A percentile compares a stretch with the other conserved stretches of the same genome.
Conservation (phyloP, 108 stramenopile genomes). For the Nannochloropsis gaditana region DNA sequence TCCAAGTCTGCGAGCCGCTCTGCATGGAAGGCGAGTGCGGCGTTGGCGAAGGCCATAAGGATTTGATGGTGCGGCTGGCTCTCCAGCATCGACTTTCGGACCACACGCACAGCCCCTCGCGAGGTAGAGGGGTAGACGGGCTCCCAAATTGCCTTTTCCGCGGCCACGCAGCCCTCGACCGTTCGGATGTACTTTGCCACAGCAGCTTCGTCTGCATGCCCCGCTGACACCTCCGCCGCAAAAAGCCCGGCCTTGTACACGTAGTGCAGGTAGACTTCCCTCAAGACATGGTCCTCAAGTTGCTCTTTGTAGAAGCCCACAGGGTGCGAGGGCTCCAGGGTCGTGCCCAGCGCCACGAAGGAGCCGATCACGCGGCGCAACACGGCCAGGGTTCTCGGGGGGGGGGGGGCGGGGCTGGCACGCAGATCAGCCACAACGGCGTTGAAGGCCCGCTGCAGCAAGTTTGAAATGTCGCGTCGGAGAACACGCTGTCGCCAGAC, state of each 20-base stretch:
- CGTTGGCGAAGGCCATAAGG: background rate
- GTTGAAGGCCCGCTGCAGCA: background rate
- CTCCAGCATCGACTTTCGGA: background rate
- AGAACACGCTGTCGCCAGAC: background rate
- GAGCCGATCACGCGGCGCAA: background rate
- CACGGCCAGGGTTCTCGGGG: background rate
- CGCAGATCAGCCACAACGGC: background rate
- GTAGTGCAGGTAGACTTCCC: background rate
- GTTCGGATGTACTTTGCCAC: background rate
- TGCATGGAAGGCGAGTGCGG: background rate
- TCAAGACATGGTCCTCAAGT: background rate
- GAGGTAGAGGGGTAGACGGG: background rate
- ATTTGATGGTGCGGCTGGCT: background rate
- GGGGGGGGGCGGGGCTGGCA: background rate
- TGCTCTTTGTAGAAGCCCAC: background rate
- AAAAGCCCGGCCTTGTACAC: background rate
- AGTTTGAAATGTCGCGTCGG: background rate
- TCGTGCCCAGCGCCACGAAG: background rate
- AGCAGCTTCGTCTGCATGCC: background rate
- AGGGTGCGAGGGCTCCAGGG: background rate
- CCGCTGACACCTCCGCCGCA: background rate
- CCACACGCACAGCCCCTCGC: background rate
- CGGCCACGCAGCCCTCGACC: background rate
- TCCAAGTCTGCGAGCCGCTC: background rate
- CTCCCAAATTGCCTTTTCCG: background rate